Evolutionary conservation across 2,329 filamentous ascomycete genomes (phyloP), one percentile per base, ranked within the genome.

Genomic region (Tolypocladium inflatum): DNA sequence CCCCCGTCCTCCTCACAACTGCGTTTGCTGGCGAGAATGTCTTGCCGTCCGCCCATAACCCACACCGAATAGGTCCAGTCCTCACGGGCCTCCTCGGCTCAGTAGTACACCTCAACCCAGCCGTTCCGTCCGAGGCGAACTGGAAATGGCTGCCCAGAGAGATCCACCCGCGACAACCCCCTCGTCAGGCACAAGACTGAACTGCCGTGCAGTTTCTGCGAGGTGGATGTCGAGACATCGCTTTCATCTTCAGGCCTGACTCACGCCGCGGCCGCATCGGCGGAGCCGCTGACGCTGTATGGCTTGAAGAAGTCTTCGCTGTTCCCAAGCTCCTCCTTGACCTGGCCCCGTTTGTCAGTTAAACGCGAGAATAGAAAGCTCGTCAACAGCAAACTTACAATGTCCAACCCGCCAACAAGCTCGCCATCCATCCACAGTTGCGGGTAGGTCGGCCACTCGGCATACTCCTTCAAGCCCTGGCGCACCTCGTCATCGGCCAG

Each of bases 381-480:
- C 23, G 35, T 10, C 37, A 15, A n/a, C 41, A 13, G 19, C 38
- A 26, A n/a, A 78, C 91, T 80, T 78, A 97, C 93, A 75, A 99
- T 99, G 73, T 99, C 94, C 66, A 99, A 76, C 1, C 94, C 94
- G 59, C 94, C 93, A 26, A 97, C 88, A 55, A 99, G 78, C 72
- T 97, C 91, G 17, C 94, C 93, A 60, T 87, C 84, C 15, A 96
- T 85, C 86, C 93, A 99, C 62, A 99, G 77, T 74, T 99, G 94
- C 23, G 94, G 94, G 74, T 91, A 99, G 0, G 94, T 99, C 11
- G 94, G 94, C 94, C 94, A 99, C 62, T 97, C 94, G n/a, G 91
- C 91, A 72, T 86, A 97, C 75, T 94, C 90, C 81, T 99, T 99
- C 68, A 99, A 76, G 0, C 94, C 94, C 76, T 97, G 93, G 61